phyloP scores from a whole-genome alignment of 2,329 filamentous ascomycete genomes.

The Calonectria hongkongensis region DNA sequence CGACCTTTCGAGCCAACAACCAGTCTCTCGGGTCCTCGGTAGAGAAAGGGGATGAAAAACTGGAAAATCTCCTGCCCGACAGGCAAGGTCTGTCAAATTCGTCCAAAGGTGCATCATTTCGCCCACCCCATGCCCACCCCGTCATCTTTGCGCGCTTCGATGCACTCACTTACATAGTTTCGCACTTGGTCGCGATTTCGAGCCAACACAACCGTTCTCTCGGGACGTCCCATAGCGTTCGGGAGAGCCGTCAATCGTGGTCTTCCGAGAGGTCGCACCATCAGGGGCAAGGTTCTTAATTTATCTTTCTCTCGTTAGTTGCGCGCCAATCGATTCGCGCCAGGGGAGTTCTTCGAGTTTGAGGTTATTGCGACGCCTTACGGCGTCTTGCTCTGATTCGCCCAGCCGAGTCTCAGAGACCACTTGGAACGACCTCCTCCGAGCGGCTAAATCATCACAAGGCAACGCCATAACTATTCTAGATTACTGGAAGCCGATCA shows the following conservation, averaged over 20 bases:
- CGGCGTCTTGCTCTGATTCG: neutral
- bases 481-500: neutral
- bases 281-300: constrained; percentile 5
- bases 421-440: neutral
- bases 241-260: neutral
- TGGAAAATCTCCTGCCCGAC: neutral
- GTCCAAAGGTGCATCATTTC: neutral
- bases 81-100: neutral
- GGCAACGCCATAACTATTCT: neutral
- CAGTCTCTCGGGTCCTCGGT: constrained; percentile 24
- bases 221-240: constrained; percentile 1
- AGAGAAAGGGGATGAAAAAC: constrained; percentile 2
- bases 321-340: constrained; percentile 9
- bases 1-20: constrained; percentile 19
- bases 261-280: neutral
- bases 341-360: constrained; percentile 4
- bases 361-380: constrained; percentile 19
- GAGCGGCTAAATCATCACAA: neutral
- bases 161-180: constrained; percentile 6
- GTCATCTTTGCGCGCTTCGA: neutral
- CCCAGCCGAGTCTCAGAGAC: neutral
- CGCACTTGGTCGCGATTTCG: constrained; percentile 24
- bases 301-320: neutral
- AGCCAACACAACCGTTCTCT: constrained; percentile 25
- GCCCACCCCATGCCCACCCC: neutral